These are phyloP conservation scores for Homolaphlyctis polyrhiza DNA, from an alignment of 371 early-diverging fungal species.

Conservation along the genomic window DNA sequence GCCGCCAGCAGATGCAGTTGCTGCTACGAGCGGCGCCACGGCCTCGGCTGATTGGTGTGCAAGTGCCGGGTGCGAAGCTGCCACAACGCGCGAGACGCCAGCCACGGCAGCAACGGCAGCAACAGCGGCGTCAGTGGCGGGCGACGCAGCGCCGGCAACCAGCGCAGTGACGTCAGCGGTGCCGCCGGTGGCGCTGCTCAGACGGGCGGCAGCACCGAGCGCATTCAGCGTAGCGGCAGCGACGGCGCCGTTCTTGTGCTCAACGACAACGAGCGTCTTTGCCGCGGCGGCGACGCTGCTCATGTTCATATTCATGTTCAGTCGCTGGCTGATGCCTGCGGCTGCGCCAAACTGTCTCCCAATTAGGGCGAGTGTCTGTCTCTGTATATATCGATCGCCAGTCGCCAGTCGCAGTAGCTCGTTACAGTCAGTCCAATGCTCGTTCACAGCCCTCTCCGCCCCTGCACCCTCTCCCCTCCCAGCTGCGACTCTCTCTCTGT, in stretches of 20 bases:
- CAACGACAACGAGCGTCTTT: slow-evolving; percentile 81
- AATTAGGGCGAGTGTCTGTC: too few species aligned
- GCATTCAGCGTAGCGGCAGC: slow-evolving; percentile 79
- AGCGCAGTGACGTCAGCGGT: slow-evolving; percentile 83
- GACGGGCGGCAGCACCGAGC: slow-evolving; percentile 69
- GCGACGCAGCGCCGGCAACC: slow-evolving; percentile 69
- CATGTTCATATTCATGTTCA: too few species aligned
- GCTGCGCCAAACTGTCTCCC: too few species aligned
- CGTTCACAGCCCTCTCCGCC: too few species aligned
- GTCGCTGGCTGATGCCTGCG: too few species aligned
- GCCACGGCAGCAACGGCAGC: slow-evolving; percentile 64
- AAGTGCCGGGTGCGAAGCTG: slow-evolving; percentile 74
- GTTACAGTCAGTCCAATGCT: too few species aligned
- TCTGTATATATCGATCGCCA: too few species aligned
- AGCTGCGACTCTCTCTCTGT: too few species aligned
- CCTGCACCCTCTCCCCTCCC: too few species aligned
- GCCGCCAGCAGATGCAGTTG: slow-evolving; percentile 63
- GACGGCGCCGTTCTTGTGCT: slow-evolving; percentile 72
- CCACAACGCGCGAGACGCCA: slow-evolving; percentile 79
- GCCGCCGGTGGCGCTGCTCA: slow-evolving; percentile 62
- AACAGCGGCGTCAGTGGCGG: slow-evolving; percentile 60
- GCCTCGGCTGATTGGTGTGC: slow-evolving; percentile 79
- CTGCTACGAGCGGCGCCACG: slow-evolving; percentile 71
- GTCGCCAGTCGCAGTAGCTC: too few species aligned
- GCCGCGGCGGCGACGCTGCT: too few species aligned